phyloP scores from a whole-genome alignment of 179 eudicot genomes.

The Beta corolliflora region DNA sequence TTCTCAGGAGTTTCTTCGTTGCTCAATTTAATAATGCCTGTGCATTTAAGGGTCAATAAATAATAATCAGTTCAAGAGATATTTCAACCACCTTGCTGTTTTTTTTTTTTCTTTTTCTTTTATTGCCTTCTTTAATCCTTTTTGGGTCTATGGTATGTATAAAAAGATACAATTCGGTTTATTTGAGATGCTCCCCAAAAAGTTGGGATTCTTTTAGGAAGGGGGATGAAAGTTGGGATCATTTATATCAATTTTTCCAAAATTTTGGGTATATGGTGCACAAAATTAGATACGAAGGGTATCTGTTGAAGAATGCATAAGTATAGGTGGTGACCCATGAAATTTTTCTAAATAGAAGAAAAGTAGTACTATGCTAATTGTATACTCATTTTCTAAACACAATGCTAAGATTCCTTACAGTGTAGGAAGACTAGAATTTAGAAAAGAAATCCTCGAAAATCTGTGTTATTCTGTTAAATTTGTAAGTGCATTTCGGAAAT shows the following conservation, averaged over 20 bases:
- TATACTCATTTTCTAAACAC: not conserved
- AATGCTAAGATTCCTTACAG: not conserved
- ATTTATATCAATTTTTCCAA: too few species aligned
- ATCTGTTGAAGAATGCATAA: too few species aligned
- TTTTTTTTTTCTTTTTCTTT: too few species aligned
- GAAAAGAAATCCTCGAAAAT: too few species aligned
- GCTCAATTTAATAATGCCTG: not conserved
- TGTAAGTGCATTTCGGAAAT: not conserved
- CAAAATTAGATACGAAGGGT: not conserved
- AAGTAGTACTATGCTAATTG: not conserved
- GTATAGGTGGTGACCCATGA: not conserved
- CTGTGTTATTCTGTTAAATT: not conserved
- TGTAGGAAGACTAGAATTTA: not conserved
- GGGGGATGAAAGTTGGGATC: too few species aligned
- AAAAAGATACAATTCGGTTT: too few species aligned
- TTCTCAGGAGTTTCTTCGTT: not conserved
- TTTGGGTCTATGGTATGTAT: too few species aligned
- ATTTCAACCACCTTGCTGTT: not conserved
- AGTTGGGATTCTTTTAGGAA: too few species aligned
- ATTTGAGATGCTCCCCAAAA: too few species aligned
- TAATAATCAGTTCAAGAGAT: not conserved
- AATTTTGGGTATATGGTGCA: not conserved
- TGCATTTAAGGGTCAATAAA: not conserved
- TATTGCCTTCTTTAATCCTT: too few species aligned
- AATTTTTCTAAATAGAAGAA: not conserved